These are phyloP conservation scores for Musa beccarii DNA, from an alignment of 176 grass and related monocot genomes.

Conservation along the genomic window DNA sequence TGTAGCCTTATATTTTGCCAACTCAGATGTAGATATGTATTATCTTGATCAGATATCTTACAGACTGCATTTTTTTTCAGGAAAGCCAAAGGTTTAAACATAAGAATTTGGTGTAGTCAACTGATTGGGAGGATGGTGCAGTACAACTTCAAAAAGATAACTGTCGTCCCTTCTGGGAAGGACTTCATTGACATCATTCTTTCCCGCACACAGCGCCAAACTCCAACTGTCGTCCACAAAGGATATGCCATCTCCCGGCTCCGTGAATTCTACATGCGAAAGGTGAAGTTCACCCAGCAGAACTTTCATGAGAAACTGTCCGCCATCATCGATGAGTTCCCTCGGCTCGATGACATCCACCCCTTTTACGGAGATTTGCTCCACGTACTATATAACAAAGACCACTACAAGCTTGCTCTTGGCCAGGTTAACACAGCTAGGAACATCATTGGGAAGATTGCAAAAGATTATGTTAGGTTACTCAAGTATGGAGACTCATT, in stretches of 20 bases:
- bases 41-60: no score
- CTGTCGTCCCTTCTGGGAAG: constrained; percentile 66
- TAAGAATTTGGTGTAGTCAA: no score
- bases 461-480: constrained; percentile 60
- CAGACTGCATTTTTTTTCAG: no score
- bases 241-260: constrained; percentile 55
- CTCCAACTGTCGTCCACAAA: constrained; percentile 76
- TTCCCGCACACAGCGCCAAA: constrained; percentile 69
- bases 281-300: constrained; percentile 57
- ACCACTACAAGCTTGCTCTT: constrained; percentile 80
- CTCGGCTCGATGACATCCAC: constrained; percentile 52
- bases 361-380: constrained; percentile 70
- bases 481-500: constrained; percentile 64
- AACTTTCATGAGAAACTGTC: constrained; percentile 73
- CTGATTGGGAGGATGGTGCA: constrained; percentile 46
- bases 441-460: constrained; percentile 60
- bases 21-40: no score
- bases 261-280: constrained; percentile 76
- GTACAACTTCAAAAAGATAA: constrained; percentile 73
- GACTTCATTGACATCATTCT: constrained; percentile 74
- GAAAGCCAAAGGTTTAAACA: no score
- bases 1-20: no score
- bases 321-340: constrained; percentile 61
- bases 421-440: constrained; percentile 68
- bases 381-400: constrained; percentile 72